A percentile compares a stretch with the other conserved stretches of the same genome.
phyloP scores from a whole-genome alignment of 805 yeast species.

The Schizosaccharomyces cryophilus region DNA sequence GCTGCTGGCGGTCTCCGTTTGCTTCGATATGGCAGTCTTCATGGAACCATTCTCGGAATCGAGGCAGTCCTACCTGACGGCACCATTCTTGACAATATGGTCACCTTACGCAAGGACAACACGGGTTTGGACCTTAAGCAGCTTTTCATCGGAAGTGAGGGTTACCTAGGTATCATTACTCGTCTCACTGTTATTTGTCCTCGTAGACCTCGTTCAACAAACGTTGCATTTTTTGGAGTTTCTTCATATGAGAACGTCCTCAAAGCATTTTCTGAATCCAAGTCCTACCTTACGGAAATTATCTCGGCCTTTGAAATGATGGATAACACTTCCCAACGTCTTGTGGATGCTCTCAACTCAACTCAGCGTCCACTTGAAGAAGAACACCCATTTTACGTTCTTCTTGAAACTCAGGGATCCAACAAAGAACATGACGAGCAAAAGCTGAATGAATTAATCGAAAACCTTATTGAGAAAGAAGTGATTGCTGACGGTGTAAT shows the following conservation, averaged over 20 bases:
- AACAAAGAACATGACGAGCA: constrained; percentile 80
- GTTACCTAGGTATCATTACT: constrained; percentile 73
- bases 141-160: constrained; percentile 80
- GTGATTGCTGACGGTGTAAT: constrained; percentile 79
- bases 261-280: constrained; percentile 54
- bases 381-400: constrained; percentile 65
- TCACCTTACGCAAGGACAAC: constrained; percentile 76
- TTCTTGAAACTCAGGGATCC: constrained; percentile 92
- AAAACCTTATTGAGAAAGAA: constrained; percentile 60
- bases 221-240: constrained; percentile 72
- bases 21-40: constrained; percentile 71
- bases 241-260: constrained; percentile 65
- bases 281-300: constrained; percentile 56
- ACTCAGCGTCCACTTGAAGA: constrained; percentile 55
- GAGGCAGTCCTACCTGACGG: constrained; percentile 90
- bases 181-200: constrained; percentile 81
- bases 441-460: constrained; percentile 66
- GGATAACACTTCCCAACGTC: constrained; percentile 45
- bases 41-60: constrained; percentile 72
- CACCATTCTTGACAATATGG: constrained; percentile 50
- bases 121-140: constrained; percentile 89
- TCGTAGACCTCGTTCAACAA: constrained; percentile 58
- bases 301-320: constrained; percentile 83
- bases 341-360: constrained; percentile 35
- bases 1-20: constrained; percentile 89